Conservation (phyloP, 306 rosid species). For the Argentina anserina region DNA sequence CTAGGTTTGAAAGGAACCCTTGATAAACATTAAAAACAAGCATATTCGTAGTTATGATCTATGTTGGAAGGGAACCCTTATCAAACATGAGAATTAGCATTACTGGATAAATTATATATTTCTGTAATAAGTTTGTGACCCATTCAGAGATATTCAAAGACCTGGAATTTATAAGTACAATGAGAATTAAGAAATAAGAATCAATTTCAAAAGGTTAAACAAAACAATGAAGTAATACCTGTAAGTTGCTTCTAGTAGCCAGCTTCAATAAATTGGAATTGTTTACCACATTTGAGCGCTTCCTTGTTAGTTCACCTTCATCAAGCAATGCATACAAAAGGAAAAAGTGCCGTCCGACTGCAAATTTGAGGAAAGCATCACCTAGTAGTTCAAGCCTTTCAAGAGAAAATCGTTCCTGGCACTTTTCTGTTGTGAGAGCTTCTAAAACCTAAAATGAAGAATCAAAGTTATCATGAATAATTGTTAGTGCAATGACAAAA, state of each 20-base stretch:
- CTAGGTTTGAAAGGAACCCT: background rate
- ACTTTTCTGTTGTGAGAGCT: constrained; percentile 91
- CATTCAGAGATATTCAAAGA: constrained; percentile 1
- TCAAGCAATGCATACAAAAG: constrained; percentile 60
- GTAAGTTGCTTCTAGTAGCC: constrained; percentile 67
- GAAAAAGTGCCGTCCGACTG: constrained; percentile 71
- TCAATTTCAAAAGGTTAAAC: constrained; percentile 8
- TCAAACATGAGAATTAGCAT: background rate
- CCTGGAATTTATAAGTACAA: background rate
- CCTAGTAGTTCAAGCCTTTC: constrained; percentile 99
- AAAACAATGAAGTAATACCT: constrained; percentile 42
- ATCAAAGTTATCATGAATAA: constrained; percentile 10
- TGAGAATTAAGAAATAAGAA: constrained; percentile 7
- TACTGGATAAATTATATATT: background rate
- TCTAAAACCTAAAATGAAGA: constrained; percentile 61
- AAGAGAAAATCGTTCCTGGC: constrained; percentile 89
- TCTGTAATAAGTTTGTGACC: background rate
- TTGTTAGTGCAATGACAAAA: constrained; percentile 14
- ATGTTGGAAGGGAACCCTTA: background rate
- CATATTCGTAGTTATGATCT: background rate
- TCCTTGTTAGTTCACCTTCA: constrained; percentile 86
- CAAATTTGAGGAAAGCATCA: constrained; percentile 90
- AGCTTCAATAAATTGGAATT: constrained; percentile 76
- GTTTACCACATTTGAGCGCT: constrained; percentile 63
- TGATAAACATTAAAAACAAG: too few species aligned